Conservation (phyloP, 345 rosid genomes). For the Noccaea caerulescens region DNA sequence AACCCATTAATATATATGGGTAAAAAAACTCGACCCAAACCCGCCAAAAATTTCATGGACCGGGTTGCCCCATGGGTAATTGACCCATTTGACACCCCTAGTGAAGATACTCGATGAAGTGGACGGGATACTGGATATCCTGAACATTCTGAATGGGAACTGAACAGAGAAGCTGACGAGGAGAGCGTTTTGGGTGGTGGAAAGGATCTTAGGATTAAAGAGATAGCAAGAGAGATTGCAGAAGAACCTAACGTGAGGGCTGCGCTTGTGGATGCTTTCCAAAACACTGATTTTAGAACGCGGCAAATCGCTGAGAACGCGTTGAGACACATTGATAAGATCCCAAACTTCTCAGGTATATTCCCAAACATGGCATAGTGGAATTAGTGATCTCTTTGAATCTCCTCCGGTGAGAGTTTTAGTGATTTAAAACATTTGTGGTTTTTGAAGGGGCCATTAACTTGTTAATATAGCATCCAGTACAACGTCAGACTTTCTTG, state of each 20-base stretch:
- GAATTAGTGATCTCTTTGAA: conserved; percentile 3
- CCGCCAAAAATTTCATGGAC: too few species aligned
- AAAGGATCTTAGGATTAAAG: conserved; percentile 79
- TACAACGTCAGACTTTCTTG: too few species aligned
- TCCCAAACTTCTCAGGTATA: conserved; percentile 96
- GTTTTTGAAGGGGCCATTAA: conserved; percentile 20
- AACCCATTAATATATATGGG: too few species aligned
- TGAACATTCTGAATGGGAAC: conserved; percentile 61
- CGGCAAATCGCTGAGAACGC: conserved; percentile 91
- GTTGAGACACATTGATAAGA: conserved; percentile 80
- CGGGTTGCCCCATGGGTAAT: too few species aligned
- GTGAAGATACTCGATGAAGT: conserved; percentile 56
- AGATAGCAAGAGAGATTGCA: conserved; percentile 75
- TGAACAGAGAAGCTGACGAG: conserved; percentile 61
- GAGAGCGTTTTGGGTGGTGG: conserved; percentile 83
- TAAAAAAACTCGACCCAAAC: too few species aligned
- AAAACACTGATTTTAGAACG: conserved; percentile 81
- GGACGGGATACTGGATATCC: conserved; percentile 54
- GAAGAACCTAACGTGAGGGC: conserved; percentile 70
- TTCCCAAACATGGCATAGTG: conserved; percentile 62
- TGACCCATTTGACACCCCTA: too few species aligned
- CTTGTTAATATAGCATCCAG: conserved; percentile 38
- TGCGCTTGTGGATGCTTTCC: conserved; percentile 92
- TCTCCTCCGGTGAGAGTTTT: conserved; percentile 25
- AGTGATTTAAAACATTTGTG: conserved; percentile 35